Evolutionary conservation across 139 green algal species (phyloP).

Genomic region (Chlorella sp.): DNA sequence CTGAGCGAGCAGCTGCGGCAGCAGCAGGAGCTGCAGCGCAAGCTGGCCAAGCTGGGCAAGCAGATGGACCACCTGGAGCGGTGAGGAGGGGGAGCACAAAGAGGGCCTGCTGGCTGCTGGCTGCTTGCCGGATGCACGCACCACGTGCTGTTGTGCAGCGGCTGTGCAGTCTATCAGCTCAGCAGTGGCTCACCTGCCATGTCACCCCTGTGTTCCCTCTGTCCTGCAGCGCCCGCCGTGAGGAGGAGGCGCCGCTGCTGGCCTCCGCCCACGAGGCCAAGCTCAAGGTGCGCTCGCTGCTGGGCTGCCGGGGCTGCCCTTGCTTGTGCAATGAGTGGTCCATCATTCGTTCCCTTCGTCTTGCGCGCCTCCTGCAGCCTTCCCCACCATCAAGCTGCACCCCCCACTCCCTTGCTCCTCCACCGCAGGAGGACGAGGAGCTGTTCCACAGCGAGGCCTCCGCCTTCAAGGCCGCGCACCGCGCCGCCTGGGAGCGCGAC

Average conservation of each 20-base stretch:
- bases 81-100: no score
- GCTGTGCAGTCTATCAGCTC: no score
- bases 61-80: constrained; percentile 97
- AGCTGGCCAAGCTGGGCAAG: constrained; percentile 71
- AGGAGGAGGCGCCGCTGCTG: constrained; percentile 90
- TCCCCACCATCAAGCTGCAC: not conserved
- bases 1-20: constrained; percentile 66
- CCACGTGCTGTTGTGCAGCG: no score
- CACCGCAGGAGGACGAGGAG: constrained; percentile 70
- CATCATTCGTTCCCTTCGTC: no score
- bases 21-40: constrained; percentile 75
- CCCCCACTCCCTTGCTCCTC: no score
- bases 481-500: constrained; percentile 86
- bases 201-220: no score
- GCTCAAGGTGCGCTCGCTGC: constrained; percentile 34
- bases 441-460: constrained; percentile 58
- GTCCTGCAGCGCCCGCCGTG: constrained; percentile 69
- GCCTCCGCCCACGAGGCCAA: constrained; percentile 43
- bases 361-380: no score
- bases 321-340: no score
- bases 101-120: no score
- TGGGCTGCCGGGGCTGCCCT: no score
- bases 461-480: constrained; percentile 59
- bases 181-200: no score
- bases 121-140: no score